Conservation (phyloP, 2,329 filamentous ascomycete species). For the Ascocoryne sarcoides region DNA sequence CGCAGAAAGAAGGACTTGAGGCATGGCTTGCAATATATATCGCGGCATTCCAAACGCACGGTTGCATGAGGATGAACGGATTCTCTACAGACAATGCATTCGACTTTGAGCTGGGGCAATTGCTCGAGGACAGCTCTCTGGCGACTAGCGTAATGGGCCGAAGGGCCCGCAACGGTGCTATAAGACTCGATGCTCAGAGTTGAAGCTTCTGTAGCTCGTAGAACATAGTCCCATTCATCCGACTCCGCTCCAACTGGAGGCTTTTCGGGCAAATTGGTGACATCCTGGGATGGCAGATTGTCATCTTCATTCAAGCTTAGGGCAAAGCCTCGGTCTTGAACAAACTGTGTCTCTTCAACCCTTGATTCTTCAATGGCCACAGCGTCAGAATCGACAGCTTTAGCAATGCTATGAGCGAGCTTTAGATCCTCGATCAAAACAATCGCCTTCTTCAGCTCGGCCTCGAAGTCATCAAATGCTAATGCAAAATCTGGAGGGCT, state of each 20-base stretch:
- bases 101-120: conserved; percentile 17
- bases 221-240: conserved; percentile 14
- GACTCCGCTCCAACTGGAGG: conserved; percentile 9
- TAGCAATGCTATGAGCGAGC: conserved; percentile 19
- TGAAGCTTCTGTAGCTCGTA: conserved; percentile 14
- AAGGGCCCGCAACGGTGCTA: conserved; percentile 14
- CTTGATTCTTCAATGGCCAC: conserved; percentile 12
- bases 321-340: conserved; percentile 11
- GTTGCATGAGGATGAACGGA: conserved; percentile 15
- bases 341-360: conserved; percentile 11
- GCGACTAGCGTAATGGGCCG: conserved; percentile 10
- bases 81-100: conserved; percentile 19
- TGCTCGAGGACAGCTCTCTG: conserved; percentile 16
- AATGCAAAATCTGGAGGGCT: conserved; percentile 17
- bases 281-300: conserved; percentile 7
- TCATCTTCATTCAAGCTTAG: conserved; percentile 13
- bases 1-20: conserved; percentile 19
- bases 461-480: conserved; percentile 20
- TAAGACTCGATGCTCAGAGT: conserved; percentile 11
- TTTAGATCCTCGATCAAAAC: conserved; percentile 17
- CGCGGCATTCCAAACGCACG: conserved; percentile 14
- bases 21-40: conserved; percentile 20
- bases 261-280: conserved; percentile 5
- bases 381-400: conserved; percentile 16
- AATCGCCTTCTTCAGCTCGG: conserved; percentile 16